Evolutionary conservation across 306 rosid genomes (phyloP).

Genomic region (Arachis stenosperma): DNA sequence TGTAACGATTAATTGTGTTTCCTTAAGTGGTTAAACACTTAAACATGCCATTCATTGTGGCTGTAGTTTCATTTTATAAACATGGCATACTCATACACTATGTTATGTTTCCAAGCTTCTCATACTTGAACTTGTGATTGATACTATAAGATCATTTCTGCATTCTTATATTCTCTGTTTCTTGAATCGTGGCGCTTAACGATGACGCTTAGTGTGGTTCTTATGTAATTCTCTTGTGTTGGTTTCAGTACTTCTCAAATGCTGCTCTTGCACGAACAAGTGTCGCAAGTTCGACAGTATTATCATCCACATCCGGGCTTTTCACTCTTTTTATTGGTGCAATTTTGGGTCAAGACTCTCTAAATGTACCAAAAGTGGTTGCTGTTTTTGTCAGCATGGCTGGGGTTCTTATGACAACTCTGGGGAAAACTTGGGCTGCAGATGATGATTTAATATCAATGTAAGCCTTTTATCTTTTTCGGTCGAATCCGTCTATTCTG

Average conservation of each 20-base stretch:
- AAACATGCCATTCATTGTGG: background rate
- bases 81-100: background rate
- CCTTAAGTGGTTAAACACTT: background rate
- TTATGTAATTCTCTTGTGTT: slow-evolving; percentile 9
- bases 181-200: too few relatives aligned
- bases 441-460: slow-evolving; percentile 63
- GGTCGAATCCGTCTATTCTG: slow-evolving; percentile 2
- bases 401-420: slow-evolving; percentile 91
- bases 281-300: slow-evolving; percentile 96
- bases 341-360: slow-evolving; percentile 84
- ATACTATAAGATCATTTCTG: too few relatives aligned
- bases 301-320: slow-evolving; percentile 97
- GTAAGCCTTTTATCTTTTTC: slow-evolving; percentile 54
- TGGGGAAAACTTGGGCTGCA: slow-evolving; percentile 95
- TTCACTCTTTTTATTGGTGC: slow-evolving; percentile 95
- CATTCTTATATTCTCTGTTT: too few relatives aligned
- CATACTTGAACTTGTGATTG: background rate
- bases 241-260: slow-evolving; percentile 89
- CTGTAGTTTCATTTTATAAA: background rate
- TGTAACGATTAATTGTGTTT: background rate
- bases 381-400: slow-evolving; percentile 96
- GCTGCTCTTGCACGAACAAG: slow-evolving; percentile 99
- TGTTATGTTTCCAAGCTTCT: slow-evolving; percentile 17
- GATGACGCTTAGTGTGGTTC: background rate
- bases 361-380: slow-evolving; percentile 76